Conservation (phyloP, 305 asterid genomes). For the Fraxinus velutina region DNA sequence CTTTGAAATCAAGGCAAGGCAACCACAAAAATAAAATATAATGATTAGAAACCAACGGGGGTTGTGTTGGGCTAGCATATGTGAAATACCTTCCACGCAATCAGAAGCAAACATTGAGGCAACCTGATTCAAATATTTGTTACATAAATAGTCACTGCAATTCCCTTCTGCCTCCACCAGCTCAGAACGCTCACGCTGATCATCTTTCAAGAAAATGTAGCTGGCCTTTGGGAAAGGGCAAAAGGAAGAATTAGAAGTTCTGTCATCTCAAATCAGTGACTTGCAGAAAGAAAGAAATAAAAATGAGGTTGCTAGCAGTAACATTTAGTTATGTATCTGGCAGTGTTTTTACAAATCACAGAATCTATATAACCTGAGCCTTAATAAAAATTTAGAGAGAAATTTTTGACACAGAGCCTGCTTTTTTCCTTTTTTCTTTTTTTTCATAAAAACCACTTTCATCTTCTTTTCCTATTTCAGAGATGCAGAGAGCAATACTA, state of each 20-base stretch:
- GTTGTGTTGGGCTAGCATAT: constrained; percentile 17
- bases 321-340: not conserved
- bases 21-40: constrained; percentile 12
- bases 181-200: constrained; percentile 42
- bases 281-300: constrained; percentile 7
- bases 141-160: constrained; percentile 50
- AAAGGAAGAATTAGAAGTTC: constrained; percentile 25
- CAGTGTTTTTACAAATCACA: constrained; percentile 12
- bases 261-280: constrained; percentile 21
- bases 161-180: constrained; percentile 49
- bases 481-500: not conserved
- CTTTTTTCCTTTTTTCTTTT: not conserved
- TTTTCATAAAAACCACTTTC: not conserved
- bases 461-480: not conserved
- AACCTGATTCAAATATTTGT: constrained; percentile 58
- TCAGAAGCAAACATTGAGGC: constrained; percentile 51
- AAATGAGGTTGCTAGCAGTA: constrained; percentile 21
- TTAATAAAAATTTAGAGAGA: constrained; percentile 3
- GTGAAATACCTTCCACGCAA: constrained; percentile 56
- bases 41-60: constrained; percentile 9
- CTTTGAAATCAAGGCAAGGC: constrained; percentile 15
- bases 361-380: constrained; percentile 14
- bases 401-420: not conserved
- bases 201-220: constrained; percentile 58
- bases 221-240: constrained; percentile 61